A percentile compares a stretch with the other conserved stretches of the same genome.
Conservation (phyloP, 1,284 basidiomycete genomes). For the Boletus sp. region DNA sequence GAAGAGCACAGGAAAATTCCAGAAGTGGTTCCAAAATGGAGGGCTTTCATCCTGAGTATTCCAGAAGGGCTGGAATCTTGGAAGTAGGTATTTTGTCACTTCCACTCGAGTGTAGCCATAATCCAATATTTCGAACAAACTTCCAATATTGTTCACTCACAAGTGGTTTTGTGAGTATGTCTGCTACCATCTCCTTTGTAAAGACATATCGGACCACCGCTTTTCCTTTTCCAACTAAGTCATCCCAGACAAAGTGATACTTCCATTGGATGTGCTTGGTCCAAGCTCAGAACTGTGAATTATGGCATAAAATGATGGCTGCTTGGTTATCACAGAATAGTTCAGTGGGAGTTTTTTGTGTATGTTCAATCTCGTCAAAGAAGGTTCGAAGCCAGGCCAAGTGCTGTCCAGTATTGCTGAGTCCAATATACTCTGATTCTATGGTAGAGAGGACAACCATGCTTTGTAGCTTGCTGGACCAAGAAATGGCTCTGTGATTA, state of each 20-base stretch:
- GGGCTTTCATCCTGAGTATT: no score
- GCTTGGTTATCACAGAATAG: conserved; percentile 32
- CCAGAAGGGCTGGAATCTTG: no score
- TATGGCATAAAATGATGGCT: conserved; percentile 30
- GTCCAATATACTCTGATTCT: conserved; percentile 1
- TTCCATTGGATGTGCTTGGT: conserved; percentile 40
- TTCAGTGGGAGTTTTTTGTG: not conserved
- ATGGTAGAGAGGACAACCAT: not conserved
- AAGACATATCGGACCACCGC: conserved; percentile 17
- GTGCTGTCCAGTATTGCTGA: not conserved
- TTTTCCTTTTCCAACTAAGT: conserved; percentile 21
- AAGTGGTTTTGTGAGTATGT: conserved; percentile 27
- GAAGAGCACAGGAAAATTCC: no score
- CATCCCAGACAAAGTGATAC: conserved; percentile 32
- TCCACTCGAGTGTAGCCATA: not conserved
- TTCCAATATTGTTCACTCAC: conserved; percentile 21
- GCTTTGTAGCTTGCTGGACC: no score
- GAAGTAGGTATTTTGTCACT: no score
- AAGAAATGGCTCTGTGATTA: not conserved
- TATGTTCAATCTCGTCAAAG: not conserved
- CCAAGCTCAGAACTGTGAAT: conserved; percentile 32
- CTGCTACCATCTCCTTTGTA: conserved; percentile 26
- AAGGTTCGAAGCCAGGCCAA: not conserved
- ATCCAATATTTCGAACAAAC: conserved; percentile 21
- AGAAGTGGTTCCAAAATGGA: no score